Base-by-base conservation (phyloP, 768 basidiomycete genomes). In the Leccinellum luteum region DNA sequence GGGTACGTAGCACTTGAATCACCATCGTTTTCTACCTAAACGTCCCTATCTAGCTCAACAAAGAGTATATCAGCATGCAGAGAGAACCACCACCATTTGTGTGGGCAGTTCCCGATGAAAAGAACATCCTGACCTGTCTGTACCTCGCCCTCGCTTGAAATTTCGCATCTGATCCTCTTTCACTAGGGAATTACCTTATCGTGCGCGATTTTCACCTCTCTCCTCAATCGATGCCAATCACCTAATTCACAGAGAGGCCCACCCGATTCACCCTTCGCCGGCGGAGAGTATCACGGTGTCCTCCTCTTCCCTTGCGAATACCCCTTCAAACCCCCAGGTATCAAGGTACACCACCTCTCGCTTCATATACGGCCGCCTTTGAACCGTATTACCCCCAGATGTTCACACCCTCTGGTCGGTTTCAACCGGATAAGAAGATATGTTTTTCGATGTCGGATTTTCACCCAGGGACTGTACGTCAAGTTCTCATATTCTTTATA, bases 371-470 rank as follows among this genome's bases (percentile, higher is more conserved):
- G 56, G 53, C 17, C 49, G 31, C 48, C 52, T 19, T 54, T 43
- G n/a, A 58, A 63, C 49, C 12, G 31, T 48, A 59, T 44, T 52
- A n/a, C 38, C 44, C 58, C 21, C 64, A 94, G 92, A 92, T 94
- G 91, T 82, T 86, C 64, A 94, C 93, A 14, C 93, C 93, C 0
- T 92, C 90, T 6, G 93, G 93, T 19, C 85, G 93, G 58, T 95
- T 95, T 74, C 85, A 90, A 63, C 90, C 91, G 21, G 91, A 93
- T 79, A 87, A 85, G 76, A 97, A 94, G 81, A 97, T 98, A 55
- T 98, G 95, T 71, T 96, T 97, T 76, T 96, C 93, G 23, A 97
- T 98, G 94, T 94, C 92, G 4, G 92, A 94, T 73, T 94, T 93
- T 68, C 93, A 94, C 67, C 92, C 93, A 0, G 92, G 91, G 60